A percentile compares a stretch with the other conserved stretches of the same genome.
These are phyloP conservation scores for Pyrenopolyporus hunteri DNA, from an alignment of 495 filamentous ascomycete species.

Conservation along the genomic window DNA sequence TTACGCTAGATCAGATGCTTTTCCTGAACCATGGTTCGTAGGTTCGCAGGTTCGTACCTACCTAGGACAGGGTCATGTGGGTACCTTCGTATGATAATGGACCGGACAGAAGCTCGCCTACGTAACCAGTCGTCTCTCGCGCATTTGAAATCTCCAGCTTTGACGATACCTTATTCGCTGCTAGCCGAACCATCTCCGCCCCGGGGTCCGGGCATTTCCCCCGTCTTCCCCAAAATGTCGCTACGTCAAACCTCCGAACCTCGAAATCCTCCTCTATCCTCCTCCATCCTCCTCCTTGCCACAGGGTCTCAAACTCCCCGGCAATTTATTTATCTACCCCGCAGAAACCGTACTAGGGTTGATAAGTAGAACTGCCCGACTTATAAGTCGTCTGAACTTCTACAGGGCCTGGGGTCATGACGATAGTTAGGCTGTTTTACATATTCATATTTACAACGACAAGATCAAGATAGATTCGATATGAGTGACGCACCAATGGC, in stretches of 20 bases:
- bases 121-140: conserved; percentile 29
- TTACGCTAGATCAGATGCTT: not conserved
- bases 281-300: not conserved
- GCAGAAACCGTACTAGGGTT: conserved; percentile 1
- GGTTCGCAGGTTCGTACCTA: conserved; percentile 6
- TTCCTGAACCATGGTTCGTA: not conserved
- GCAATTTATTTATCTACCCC: conserved; percentile 18
- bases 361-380: not conserved
- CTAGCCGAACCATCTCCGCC: conserved; percentile 15
- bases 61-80: conserved; percentile 7
- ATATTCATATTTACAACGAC: not conserved
- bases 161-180: not conserved
- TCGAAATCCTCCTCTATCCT: conserved; percentile 15
- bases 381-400: not conserved
- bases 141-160: conserved; percentile 28
- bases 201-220: conserved; percentile 20
- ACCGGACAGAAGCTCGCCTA: conserved; percentile 7
- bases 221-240: conserved; percentile 20
- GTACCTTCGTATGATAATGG: conserved; percentile 2
- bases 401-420: not conserved
- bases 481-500: conserved; percentile 28
- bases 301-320: conserved; percentile 7
- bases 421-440: too few relatives aligned
- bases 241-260: conserved; percentile 25
- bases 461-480: not conserved